These are phyloP conservation scores for Anthostomella pinea DNA, from an alignment of 2,329 filamentous ascomycete genomes.

Conservation along the genomic window DNA sequence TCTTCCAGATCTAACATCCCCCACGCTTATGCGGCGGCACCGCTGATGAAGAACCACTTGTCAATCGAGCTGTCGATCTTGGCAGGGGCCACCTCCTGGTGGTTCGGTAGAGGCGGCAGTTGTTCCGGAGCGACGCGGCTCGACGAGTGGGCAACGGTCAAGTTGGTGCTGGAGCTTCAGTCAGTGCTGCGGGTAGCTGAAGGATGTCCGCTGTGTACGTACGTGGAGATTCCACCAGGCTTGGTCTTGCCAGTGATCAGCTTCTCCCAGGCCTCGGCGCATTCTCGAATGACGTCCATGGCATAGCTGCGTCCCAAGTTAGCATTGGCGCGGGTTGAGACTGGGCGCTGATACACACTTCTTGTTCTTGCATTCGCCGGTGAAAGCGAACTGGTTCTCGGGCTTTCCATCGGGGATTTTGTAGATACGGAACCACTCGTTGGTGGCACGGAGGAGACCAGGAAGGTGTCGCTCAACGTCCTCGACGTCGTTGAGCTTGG, in stretches of 20 bases:
- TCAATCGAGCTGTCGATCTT: slow-evolving; percentile 96
- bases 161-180: slow-evolving; percentile 65
- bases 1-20: slow-evolving; percentile 28
- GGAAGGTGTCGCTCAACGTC: slow-evolving; percentile 98
- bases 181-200: slow-evolving; percentile 13
- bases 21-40: slow-evolving; percentile 71
- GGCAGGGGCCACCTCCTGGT: slow-evolving; percentile 78
- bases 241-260: slow-evolving; percentile 87
- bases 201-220: slow-evolving; percentile 41
- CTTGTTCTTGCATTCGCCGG: slow-evolving; percentile 99
- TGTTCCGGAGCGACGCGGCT: slow-evolving; percentile 67
- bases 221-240: slow-evolving; percentile 77
- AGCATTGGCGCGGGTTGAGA: slow-evolving; percentile 14
- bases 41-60: slow-evolving; percentile 99
- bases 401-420: slow-evolving; percentile 99
- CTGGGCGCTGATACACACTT: slow-evolving; percentile 51
- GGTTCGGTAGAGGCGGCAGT: slow-evolving; percentile 72
- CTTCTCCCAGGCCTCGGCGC: slow-evolving; percentile 94
- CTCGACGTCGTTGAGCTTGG: slow-evolving; percentile 97
- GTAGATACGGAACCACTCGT: slow-evolving; percentile 99
- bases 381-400: slow-evolving; percentile 99
- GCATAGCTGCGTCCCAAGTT: slow-evolving; percentile 63
- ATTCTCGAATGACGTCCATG: slow-evolving; percentile 92
- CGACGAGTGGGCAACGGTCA: slow-evolving; percentile 69
- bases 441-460: slow-evolving; percentile 93